Base-by-base conservation (phyloP, 768 basidiomycete species). In the Bullera alba region DNA sequence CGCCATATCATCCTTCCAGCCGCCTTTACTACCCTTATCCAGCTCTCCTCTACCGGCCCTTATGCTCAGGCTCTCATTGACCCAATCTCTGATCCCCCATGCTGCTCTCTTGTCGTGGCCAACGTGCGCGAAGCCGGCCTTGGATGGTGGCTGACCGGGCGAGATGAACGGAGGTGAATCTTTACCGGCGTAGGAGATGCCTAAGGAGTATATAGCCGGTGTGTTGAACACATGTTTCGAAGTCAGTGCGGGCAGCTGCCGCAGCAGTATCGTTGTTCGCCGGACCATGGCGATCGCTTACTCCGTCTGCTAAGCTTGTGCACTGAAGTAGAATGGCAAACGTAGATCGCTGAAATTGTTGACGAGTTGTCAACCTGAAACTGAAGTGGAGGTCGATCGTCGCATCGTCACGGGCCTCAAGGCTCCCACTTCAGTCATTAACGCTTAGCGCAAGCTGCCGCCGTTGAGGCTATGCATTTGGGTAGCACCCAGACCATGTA, bases 111-210 rank as follows among this genome's bases (percentile, higher is more conserved):
- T 21, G 12, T 28, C 12, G 28, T 27, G 6, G 12, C 7, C 23
- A 25, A 12, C 23, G 22, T 48, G 42, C 6, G 57, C 50, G 49
- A 68, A 67, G 1, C 70, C 66, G 22, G 55, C 56, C 10, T 36
- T 39, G 1, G 46, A 29, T 10, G 60, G 46, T 36, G 49, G 43
- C 10, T 54, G 28, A 7, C 57, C 50, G 0, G 56, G 54, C 0
- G 53, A 42, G 2, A 67, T 46, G 53, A 72, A 72, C 1, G 70
- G 70, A 14, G 70, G 70, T 15, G 66, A 68, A 34, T 63, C 53
- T 46, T 72, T 72, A n/a, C 58, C 57, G 12, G 70, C 64, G 54
- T 69, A 72, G 1, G 65, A 67, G 14, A 71, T 50, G 16, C 70
- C 70, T 4, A 71, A 44, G 43, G 61, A 56, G 54, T 65, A 65